Evolutionary conservation across 257 asterid genomes (phyloP).

Genomic region (Solanum pimpinellifolium): DNA sequence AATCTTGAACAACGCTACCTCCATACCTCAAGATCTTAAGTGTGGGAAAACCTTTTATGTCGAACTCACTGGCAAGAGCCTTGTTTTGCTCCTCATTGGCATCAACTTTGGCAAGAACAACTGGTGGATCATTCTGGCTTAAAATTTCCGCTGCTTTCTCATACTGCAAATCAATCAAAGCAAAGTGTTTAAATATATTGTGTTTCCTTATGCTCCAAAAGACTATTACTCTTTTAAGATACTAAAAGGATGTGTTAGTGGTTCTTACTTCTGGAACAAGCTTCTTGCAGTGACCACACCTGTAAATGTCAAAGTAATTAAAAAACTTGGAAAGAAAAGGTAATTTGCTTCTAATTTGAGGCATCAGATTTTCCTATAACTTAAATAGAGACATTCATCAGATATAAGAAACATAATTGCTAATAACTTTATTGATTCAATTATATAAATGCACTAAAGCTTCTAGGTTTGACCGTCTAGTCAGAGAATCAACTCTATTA

Average conservation of each 20-base stretch:
- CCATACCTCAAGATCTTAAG: constrained; percentile 74
- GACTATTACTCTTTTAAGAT: not conserved
- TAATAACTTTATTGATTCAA: not conserved
- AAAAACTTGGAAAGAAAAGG: not conserved
- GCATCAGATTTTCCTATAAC: not conserved
- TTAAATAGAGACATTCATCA: not conserved
- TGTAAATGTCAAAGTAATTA: constrained; percentile 9
- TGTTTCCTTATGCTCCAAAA: not conserved
- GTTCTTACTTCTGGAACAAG: constrained; percentile 64
- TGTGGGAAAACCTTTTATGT: constrained; percentile 61
- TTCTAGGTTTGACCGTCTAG: not conserved
- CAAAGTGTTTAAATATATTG: not conserved
- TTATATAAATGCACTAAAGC: not conserved
- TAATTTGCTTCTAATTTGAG: not conserved
- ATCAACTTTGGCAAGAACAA: constrained; percentile 68
- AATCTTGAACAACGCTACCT: constrained; percentile 69
- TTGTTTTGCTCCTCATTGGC: constrained; percentile 57
- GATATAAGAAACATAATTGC: not conserved
- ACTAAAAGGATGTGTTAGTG: not conserved
- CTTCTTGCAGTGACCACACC: constrained; percentile 74
- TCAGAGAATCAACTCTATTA: not conserved
- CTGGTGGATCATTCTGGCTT: constrained; percentile 61
- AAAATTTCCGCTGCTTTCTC: constrained; percentile 86
- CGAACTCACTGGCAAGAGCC: constrained; percentile 42
- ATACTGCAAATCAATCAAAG: constrained; percentile 25